These are phyloP conservation scores for Pseudonitzschia multiseries DNA, from an alignment of 108 stramenopile genomes.

Conservation along the genomic window DNA sequence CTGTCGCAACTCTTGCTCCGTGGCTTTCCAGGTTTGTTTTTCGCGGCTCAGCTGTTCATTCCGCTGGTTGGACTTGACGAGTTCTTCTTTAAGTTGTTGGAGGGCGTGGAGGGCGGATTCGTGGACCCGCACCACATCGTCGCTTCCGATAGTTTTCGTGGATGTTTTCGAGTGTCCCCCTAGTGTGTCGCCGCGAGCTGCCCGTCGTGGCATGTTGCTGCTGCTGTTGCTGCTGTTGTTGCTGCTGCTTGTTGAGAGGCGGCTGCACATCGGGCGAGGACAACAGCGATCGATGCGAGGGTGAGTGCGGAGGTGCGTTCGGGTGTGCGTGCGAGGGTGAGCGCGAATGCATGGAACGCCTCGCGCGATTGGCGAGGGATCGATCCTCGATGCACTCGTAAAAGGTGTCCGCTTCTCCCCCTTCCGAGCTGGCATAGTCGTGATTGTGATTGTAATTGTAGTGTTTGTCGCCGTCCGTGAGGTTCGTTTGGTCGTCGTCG, in stretches of 20 bases:
- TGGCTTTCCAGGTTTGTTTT: conserved; percentile 8
- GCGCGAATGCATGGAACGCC: conserved; percentile 16
- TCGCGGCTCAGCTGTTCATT: conserved; percentile 19
- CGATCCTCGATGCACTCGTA: conserved; percentile 27
- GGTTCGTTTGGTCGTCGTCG: conserved; percentile 1
- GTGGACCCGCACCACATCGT: conserved; percentile 33
- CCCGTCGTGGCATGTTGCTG: background rate
- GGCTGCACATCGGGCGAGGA: background rate
- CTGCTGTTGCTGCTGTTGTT: too few species aligned
- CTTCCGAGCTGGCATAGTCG: background rate
- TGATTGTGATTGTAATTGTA: conserved; percentile 5
- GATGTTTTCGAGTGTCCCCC: background rate
- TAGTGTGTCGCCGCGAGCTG: background rate
- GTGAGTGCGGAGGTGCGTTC: background rate
- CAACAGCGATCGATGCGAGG: background rate
- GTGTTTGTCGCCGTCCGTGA: background rate
- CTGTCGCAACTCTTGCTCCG: conserved; percentile 15
- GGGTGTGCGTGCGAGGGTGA: background rate
- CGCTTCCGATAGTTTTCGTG: conserved; percentile 9
- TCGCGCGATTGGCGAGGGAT: conserved; percentile 22
- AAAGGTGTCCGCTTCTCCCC: conserved; percentile 24
- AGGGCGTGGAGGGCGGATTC: conserved; percentile 31
- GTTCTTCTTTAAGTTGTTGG: conserved; percentile 34
- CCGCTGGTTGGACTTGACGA: conserved; percentile 28
- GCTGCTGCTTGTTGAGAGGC: background rate